Conservation (phyloP, 1,284 basidiomycete species). For the Sphaerobolus stellatus region DNA sequence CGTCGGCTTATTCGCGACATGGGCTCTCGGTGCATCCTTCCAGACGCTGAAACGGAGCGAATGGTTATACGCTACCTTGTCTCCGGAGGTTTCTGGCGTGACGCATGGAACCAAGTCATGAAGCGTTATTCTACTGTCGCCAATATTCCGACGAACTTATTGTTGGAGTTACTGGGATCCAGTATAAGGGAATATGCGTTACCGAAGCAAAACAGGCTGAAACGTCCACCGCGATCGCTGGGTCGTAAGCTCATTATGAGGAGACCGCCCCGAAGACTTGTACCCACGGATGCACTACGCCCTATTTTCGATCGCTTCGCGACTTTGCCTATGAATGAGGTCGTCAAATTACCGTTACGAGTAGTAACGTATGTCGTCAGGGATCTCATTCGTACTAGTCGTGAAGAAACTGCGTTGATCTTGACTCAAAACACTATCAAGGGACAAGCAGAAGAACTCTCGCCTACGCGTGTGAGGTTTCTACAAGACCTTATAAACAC, state of each 20-base stretch:
- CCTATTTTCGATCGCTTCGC: constrained; percentile 9
- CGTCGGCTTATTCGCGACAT: constrained; percentile 1
- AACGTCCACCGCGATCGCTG: not conserved
- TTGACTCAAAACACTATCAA: constrained; percentile 6
- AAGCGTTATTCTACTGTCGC: constrained; percentile 2
- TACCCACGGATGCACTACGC: not conserved
- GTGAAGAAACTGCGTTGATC: not conserved
- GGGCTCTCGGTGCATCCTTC: constrained; percentile 1
- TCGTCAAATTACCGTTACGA: constrained; percentile 2
- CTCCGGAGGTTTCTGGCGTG: constrained; percentile 4
- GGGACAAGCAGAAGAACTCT: not conserved
- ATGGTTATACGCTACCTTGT: constrained; percentile 9
- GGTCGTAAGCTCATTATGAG: not conserved
- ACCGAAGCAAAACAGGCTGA: not conserved
- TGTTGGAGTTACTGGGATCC: constrained; percentile 9
- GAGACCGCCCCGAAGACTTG: not conserved
- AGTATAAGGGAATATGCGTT: not conserved
- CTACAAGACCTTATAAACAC: not conserved
- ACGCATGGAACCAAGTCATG: constrained; percentile 12
- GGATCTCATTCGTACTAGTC: constrained; percentile 4
- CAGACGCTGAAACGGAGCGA: constrained; percentile 7
- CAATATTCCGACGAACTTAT: not conserved
- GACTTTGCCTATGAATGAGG: not conserved
- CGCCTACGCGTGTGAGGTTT: not conserved
- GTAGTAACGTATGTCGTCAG: constrained; percentile 9